Base-by-base conservation (phyloP, 1,284 basidiomycete genomes). In the Puccinia hordei region DNA sequence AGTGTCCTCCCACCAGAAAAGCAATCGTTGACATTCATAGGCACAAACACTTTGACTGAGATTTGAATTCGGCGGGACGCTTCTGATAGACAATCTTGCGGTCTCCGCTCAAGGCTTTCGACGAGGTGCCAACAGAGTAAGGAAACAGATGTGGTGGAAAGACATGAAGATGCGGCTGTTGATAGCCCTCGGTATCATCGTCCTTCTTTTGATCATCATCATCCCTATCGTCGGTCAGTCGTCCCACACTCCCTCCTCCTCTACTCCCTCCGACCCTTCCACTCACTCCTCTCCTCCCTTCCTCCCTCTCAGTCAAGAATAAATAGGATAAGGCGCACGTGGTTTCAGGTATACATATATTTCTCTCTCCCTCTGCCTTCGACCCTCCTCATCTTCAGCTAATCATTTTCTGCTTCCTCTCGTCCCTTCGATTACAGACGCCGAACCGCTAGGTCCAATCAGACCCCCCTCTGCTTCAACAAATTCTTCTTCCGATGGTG, bases 101-200 rank as follows among this genome's bases (percentile, higher is more conserved):
- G 93, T 98, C 53, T 98, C 95, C n/a, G 97, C 96, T 15, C 97
- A 99, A 88, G 95, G 95, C 41, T 99, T 99, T 91, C 91, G 95
- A 82, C 90, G 94, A 83, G 95, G 96, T 82, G 97, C 97, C 75
- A 98, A 97, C 88, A 90, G 94, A 82, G 97, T 99, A 69, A 91
- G 96, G 86, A 99, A 99, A 90, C 94, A 95, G 85, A 88, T 95
- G 90, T 87, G 85, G 85, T 86, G 86, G 86, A 85, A 81, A 66
- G 81, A 65, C 24, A 49, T 73, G 38, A 84, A 93, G 92, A 94
- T 93, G 93, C 91, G 93, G 86, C 90, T 93, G 86, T 92, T 93
- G 86, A 95, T 97, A 84, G 93, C 90, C 74, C 88, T 93, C 75
- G 93, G 92, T 81, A 91, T 97, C 84, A 90, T 90, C 77, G 90